Evolutionary conservation across 352 stramenopile genomes (phyloP).

Genomic region (Phytophthora foliorum): DNA sequence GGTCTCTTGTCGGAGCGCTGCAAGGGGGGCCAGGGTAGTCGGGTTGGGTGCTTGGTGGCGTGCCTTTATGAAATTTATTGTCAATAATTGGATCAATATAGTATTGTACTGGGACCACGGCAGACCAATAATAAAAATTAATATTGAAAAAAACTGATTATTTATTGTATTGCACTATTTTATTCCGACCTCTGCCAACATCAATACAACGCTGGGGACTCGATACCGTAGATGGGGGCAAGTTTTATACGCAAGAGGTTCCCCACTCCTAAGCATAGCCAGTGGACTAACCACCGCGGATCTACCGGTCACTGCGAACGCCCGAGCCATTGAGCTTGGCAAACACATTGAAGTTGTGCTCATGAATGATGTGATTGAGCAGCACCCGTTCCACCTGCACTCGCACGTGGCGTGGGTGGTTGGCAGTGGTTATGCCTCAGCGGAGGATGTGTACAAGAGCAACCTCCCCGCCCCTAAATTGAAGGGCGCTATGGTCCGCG

Average conservation of each 20-base stretch:
- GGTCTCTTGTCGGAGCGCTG: no score
- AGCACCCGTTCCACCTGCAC: slow-evolving; percentile 49
- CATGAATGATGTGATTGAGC: slow-evolving; percentile 34
- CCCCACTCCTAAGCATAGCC: slow-evolving; percentile 25
- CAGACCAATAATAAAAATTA: no score
- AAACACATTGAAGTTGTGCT: slow-evolving; percentile 38
- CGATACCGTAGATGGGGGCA: slow-evolving; percentile 17
- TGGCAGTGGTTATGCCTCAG: slow-evolving; percentile 24
- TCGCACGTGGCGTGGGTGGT: slow-evolving; percentile 37
- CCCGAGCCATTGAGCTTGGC: slow-evolving; percentile 22
- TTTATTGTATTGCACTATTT: no score
- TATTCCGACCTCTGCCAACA: no score
- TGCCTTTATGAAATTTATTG: no score
- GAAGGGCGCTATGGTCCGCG: slow-evolving; percentile 20
- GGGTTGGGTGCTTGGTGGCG: no score
- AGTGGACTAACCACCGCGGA: slow-evolving; percentile 19
- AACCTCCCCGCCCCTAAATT: slow-evolving; percentile 29
- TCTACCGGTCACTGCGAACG: slow-evolving; percentile 20
- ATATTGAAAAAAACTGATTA: no score
- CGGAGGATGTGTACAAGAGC: slow-evolving; percentile 18
- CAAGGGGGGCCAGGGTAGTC: no score
- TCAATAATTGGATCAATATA: no score
- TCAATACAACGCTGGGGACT: slow-evolving; percentile 13
- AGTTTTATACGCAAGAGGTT: slow-evolving; percentile 8
- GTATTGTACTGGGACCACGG: no score